A percentile compares a stretch with the other conserved stretches of the same genome.
phyloP scores from a whole-genome alignment of 208 protist species.

The Wallacemonas rigidus region DNA sequence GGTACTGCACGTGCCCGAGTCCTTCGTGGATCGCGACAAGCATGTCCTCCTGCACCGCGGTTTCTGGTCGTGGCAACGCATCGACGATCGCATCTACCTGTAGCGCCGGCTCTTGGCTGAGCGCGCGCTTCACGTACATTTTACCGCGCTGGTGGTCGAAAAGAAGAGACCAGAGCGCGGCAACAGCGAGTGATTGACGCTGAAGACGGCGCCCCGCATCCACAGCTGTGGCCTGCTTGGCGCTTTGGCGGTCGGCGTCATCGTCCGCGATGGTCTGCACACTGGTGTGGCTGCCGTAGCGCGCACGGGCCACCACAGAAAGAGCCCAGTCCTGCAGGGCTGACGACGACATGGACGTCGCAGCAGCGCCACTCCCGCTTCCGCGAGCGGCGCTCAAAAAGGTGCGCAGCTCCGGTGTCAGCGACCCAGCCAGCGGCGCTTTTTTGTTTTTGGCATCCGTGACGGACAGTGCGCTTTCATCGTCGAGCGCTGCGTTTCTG shows the following conservation, averaged over 20 bases:
- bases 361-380: background rate
- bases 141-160: slow-evolving; percentile 52
- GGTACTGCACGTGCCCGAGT: slow-evolving; percentile 15
- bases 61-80: background rate
- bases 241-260: background rate
- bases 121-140: slow-evolving; percentile 36
- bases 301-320: background rate
- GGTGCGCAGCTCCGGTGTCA: slow-evolving; percentile 9
- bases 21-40: slow-evolving; percentile 23
- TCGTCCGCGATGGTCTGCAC: background rate
- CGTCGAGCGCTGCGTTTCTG: too few relatives aligned
- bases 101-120: slow-evolving; percentile 34
- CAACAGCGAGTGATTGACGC: slow-evolving; percentile 43
- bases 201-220: slow-evolving; percentile 1
- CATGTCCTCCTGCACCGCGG: slow-evolving; percentile 1
- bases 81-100: slow-evolving; percentile 12
- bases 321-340: background rate
- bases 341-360: background rate
- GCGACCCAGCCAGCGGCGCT: slow-evolving; percentile 1
- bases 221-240: background rate
- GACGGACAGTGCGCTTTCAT: background rate
- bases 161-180: slow-evolving; percentile 54
- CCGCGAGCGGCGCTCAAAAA: background rate
- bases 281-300: background rate
- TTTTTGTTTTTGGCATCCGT: background rate